A percentile compares a stretch with the other conserved stretches of the same genome.
phyloP scores from a whole-genome alignment of 257 asterid genomes.

The Jasminum sambac region DNA sequence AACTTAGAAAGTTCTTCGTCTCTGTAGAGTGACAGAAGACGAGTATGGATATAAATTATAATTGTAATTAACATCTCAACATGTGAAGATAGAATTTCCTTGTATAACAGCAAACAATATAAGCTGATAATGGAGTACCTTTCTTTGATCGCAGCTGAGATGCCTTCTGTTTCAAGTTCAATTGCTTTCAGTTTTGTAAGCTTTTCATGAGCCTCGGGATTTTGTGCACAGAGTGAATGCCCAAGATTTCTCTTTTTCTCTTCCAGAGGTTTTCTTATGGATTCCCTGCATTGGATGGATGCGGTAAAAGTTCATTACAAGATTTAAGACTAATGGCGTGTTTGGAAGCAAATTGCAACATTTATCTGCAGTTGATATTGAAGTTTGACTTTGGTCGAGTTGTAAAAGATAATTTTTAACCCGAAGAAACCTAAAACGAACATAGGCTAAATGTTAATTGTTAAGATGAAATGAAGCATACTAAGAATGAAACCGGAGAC shows the following conservation, averaged over 20 bases:
- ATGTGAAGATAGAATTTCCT: slow-evolving; percentile 2
- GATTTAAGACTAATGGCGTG: not conserved
- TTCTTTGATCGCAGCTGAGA: slow-evolving; percentile 43
- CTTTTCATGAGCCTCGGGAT: slow-evolving; percentile 52
- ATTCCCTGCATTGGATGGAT: slow-evolving; percentile 49
- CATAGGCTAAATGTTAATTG: not conserved
- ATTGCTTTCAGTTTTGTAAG: slow-evolving; percentile 40
- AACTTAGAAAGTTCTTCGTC: slow-evolving; percentile 56
- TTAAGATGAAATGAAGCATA: no score
- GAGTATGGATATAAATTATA: not conserved
- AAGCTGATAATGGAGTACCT: slow-evolving; percentile 44
- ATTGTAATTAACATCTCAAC: not conserved
- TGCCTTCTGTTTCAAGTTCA: slow-evolving; percentile 41
- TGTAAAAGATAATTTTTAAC: no score
- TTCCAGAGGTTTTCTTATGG: slow-evolving; percentile 37
- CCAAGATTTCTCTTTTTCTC: slow-evolving; percentile 49
- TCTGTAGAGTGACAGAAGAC: slow-evolving; percentile 36
- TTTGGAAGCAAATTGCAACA: not conserved
- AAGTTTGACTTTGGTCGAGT: no score
- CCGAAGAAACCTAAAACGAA: not conserved
- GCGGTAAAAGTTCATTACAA: slow-evolving; percentile 3
- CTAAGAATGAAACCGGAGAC: no score
- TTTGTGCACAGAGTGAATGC: slow-evolving; percentile 34
- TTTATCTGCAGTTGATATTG: not conserved
- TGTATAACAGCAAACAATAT: slow-evolving; percentile 18